Evolutionary conservation across 2,329 filamentous ascomycete genomes (phyloP), one percentile per base, ranked within the genome.

Genomic region (Elsinoe necatrix): DNA sequence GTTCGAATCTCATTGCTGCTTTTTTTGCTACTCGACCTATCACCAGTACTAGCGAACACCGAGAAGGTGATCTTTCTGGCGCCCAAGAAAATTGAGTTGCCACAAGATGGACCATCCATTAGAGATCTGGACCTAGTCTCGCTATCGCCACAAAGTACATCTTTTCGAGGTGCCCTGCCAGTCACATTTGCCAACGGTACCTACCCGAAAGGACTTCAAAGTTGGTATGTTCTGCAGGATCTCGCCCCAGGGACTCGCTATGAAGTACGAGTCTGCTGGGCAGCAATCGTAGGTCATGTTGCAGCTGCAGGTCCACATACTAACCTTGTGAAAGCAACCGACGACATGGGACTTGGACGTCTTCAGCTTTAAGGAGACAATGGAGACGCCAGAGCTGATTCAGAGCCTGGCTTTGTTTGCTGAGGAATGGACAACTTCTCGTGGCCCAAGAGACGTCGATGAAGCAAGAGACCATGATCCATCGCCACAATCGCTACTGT

Each of bases 231-330:
- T 6, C 80, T 98, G 4, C 80, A 86, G 57, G 74, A 78, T 31
- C 76, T 98, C 56, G 77, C 72, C n/a, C 79, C 82, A 34, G 81
- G 82, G 9, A 85, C 86, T 66, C 81, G 90, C 62, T 96, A 97
- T 76, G 93, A 98, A 75, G 80, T 95, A 50, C 84, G 93, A 56
- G 78, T 96, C 59, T 97, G 92, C 73, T 98, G 92, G 91, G 79
- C 89, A 59, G 93, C 93, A 39, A 93, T 86, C 59, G 92, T 95
- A 79, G 72, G 87, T 78, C 29, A 27, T 7, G 12, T 18, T 11
- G 11, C 7, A 11, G 14, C 9, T 42, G 48, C 35, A 14, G 16
- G n/a, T 45, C 4, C 2, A 16, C 42, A 11, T 4, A n/a, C n/a
- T 47, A 8, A 37, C 20, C n/a, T 37, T 35, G 25, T 1, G 18